Percentiles rank a stretch among this genome's conserved stretches.
These are phyloP conservation scores for Leersia perrieri DNA, from an alignment of 176 grass and related monocot genomes.

Conservation along the genomic window DNA sequence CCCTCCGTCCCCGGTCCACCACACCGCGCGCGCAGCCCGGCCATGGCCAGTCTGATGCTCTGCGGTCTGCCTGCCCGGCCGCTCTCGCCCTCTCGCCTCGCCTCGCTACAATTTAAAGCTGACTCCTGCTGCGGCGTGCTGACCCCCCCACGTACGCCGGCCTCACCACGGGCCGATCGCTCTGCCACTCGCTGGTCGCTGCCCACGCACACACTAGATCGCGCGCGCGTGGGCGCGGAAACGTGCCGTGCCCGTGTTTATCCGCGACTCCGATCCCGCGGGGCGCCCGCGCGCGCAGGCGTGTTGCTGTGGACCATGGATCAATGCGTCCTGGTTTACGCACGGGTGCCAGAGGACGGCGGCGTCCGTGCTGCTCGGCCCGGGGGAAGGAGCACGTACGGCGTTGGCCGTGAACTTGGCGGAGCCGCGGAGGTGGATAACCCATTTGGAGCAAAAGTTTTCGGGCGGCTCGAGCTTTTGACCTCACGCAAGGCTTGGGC, in stretches of 20 bases:
- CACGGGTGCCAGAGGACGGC: too few relatives aligned
- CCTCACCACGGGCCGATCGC: neutral
- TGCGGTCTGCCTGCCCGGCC: slow-evolving; percentile 20
- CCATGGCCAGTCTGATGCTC: slow-evolving; percentile 26
- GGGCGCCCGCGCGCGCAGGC: neutral
- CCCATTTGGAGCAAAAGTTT: slow-evolving; percentile 26
- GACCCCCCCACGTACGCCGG: neutral
- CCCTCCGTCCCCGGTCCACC: slow-evolving; percentile 29
- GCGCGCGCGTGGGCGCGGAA: neutral
- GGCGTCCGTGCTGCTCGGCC: neutral
- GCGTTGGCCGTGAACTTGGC: neutral
- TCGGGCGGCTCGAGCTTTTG: slow-evolving; percentile 17
- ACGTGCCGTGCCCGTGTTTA: neutral
- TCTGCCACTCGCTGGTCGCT: neutral
- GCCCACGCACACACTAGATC: neutral
- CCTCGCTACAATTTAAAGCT: slow-evolving; percentile 36
- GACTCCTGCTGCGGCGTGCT: neutral
- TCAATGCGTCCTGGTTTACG: neutral
- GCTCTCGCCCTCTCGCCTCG: neutral
- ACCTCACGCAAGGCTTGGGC: slow-evolving; percentile 6
- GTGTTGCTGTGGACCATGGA: neutral
- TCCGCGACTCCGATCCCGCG: too few relatives aligned
- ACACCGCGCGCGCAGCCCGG: slow-evolving; percentile 7
- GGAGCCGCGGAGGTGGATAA: neutral
- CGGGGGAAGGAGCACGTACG: neutral